A percentile compares a stretch with the other conserved stretches of the same genome.
phyloP scores from a whole-genome alignment of 2,329 filamentous ascomycete genomes.

The Aspergillus piperis region DNA sequence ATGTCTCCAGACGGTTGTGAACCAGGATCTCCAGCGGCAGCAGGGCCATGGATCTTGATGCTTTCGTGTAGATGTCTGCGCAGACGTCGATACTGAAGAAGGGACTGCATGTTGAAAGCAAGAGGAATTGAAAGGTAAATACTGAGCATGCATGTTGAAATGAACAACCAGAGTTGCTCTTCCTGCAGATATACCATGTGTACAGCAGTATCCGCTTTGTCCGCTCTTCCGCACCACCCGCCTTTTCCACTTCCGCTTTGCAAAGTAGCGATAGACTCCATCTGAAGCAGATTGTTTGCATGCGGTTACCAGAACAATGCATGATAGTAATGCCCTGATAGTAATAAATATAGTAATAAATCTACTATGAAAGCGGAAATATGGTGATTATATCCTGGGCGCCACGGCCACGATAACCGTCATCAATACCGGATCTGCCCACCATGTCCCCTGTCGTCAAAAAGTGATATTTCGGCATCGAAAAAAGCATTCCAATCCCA shows the following conservation, averaged over 20 bases:
- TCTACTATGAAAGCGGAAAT: neutral
- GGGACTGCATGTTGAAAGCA: conserved; percentile 25
- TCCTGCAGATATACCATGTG: neutral
- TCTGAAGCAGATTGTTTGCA: neutral
- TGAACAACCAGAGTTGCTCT: neutral
- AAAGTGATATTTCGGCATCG: neutral
- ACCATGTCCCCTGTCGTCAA: conserved; percentile 1
- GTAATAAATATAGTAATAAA: too few relatives aligned
- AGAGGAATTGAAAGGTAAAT: neutral
- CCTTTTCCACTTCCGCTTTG: conserved; percentile 8
- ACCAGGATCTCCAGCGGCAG: conserved; percentile 4
- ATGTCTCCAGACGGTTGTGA: conserved; percentile 5
- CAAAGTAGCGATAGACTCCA: neutral
- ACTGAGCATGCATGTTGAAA: neutral
- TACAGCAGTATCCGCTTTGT: neutral
- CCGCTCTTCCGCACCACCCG: conserved; percentile 7
- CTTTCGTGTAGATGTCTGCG: conserved; percentile 11
- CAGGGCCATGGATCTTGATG: conserved; percentile 4
- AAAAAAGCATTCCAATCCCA: conserved; percentile 7
- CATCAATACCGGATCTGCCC: neutral
- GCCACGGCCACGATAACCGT: neutral
- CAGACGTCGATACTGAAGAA: conserved; percentile 29
- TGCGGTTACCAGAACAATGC: neutral
- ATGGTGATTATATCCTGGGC: neutral
- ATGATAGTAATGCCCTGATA: neutral